Conservation (phyloP, 148 eudicot genomes). For the Persicaria tinctoria region DNA sequence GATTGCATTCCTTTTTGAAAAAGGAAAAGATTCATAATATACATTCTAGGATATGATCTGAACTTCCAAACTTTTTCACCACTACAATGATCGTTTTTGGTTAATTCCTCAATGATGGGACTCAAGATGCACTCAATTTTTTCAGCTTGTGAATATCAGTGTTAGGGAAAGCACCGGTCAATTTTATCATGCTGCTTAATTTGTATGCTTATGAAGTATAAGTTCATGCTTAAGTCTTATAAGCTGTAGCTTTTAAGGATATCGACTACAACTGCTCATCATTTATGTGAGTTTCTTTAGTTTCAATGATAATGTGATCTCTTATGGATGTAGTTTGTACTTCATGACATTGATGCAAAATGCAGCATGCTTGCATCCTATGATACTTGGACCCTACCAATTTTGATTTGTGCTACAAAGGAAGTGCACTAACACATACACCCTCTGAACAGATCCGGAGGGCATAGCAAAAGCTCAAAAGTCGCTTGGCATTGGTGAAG, state of each 20-base stretch:
- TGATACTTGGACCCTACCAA: not conserved
- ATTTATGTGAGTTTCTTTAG: not conserved
- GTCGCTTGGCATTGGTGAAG: constrained; percentile 87
- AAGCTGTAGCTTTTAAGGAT: too few species aligned
- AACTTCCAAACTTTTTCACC: not conserved
- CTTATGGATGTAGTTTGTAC: not conserved
- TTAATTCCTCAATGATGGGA: not conserved
- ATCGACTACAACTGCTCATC: not conserved
- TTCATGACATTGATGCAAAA: not conserved
- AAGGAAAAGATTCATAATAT: too few species aligned
- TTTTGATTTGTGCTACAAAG: not conserved
- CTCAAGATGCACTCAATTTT: not conserved
- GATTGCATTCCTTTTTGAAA: not conserved
- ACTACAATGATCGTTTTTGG: not conserved
- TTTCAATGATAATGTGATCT: not conserved
- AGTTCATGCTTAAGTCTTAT: too few species aligned
- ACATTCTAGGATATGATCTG: not conserved
- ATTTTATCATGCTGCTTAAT: not conserved
- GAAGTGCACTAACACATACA: constrained; percentile 1
- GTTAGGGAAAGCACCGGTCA: not conserved
- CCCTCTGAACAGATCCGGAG: constrained; percentile 63
- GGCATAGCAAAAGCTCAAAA: constrained; percentile 89
- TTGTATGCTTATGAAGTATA: too few species aligned
- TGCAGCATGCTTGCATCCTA: not conserved
- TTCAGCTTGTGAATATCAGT: not conserved